These are phyloP conservation scores for Debaryomyces sp. DNA, from an alignment of 1,139 yeast species.

Conservation along the genomic window DNA sequence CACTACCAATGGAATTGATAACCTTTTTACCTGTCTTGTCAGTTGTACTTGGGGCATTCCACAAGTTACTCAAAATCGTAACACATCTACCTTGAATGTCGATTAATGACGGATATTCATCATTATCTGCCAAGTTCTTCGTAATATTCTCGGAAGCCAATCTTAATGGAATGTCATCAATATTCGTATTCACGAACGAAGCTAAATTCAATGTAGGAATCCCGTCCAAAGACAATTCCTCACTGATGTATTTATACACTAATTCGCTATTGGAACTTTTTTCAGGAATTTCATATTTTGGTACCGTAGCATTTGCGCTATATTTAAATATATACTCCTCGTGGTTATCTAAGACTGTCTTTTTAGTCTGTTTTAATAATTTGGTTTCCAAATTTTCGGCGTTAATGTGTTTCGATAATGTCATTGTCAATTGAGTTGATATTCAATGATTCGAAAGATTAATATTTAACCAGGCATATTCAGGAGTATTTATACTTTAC, in stretches of 20 bases:
- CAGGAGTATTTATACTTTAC: not conserved
- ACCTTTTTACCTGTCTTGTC: conserved; percentile 29
- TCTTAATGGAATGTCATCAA: conserved; percentile 47
- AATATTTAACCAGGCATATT: not conserved
- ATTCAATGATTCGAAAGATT: not conserved
- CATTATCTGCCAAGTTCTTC: conserved; percentile 90
- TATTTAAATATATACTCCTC: conserved; percentile 40
- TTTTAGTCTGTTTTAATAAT: conserved; percentile 30
- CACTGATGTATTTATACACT: conserved; percentile 67
- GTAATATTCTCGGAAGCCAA: conserved; percentile 71
- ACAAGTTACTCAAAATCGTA: conserved; percentile 73
- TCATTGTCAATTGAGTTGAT: conserved; percentile 27
- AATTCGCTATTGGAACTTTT: conserved; percentile 53
- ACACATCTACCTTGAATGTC: conserved; percentile 83
- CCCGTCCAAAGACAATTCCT: conserved; percentile 82
- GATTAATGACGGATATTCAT: conserved; percentile 86
- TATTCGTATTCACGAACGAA: conserved; percentile 80
- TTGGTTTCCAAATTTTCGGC: conserved; percentile 35
- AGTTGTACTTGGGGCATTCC: conserved; percentile 66
- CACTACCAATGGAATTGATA: conserved; percentile 72
- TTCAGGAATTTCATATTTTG: conserved; percentile 60
- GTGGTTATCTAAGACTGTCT: conserved; percentile 23
- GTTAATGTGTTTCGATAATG: conserved; percentile 41
- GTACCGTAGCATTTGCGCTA: conserved; percentile 35
- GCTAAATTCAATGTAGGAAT: conserved; percentile 84